phyloP scores from a whole-genome alignment of 768 basidiomycete genomes.

The Suillus americanus region DNA sequence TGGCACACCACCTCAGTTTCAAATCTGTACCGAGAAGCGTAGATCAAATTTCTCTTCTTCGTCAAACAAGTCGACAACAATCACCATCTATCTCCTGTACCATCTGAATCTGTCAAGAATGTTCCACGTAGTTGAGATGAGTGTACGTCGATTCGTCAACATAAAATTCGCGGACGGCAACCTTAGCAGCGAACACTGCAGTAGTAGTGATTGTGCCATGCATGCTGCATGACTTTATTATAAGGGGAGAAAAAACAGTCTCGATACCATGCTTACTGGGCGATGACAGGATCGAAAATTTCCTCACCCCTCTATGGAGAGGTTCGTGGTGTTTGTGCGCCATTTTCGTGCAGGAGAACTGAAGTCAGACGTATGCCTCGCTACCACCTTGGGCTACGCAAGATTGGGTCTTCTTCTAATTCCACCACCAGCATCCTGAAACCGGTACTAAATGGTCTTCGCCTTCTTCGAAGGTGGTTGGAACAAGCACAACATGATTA shows the following conservation, averaged over 20 bases:
- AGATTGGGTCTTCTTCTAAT: slow-evolving; percentile 45
- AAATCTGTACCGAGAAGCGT: slow-evolving; percentile 77
- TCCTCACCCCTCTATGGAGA: slow-evolving; percentile 27
- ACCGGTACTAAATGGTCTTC: slow-evolving; percentile 60
- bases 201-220: slow-evolving; percentile 56
- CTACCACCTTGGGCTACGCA: slow-evolving; percentile 29
- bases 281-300: slow-evolving; percentile 51
- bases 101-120: slow-evolving; percentile 67
- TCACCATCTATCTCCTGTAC: slow-evolving; percentile 68
- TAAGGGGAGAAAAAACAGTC: background rate
- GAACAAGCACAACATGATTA: slow-evolving; percentile 76
- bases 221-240: slow-evolving; percentile 67
- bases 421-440: slow-evolving; percentile 57
- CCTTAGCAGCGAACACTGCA: slow-evolving; percentile 61
- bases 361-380: slow-evolving; percentile 53
- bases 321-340: slow-evolving; percentile 8
- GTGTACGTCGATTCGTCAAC: slow-evolving; percentile 75
- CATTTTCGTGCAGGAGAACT: slow-evolving; percentile 26
- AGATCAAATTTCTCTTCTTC: slow-evolving; percentile 80
- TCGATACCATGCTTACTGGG: slow-evolving; percentile 45
- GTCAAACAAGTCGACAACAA: slow-evolving; percentile 73
- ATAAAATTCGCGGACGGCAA: slow-evolving; percentile 77
- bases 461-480: slow-evolving; percentile 66
- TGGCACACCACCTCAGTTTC: slow-evolving; percentile 65
- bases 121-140: slow-evolving; percentile 86